These are phyloP conservation scores for Abelmoschus esculentus DNA, from an alignment of 345 rosid genomes.

Conservation along the genomic window DNA sequence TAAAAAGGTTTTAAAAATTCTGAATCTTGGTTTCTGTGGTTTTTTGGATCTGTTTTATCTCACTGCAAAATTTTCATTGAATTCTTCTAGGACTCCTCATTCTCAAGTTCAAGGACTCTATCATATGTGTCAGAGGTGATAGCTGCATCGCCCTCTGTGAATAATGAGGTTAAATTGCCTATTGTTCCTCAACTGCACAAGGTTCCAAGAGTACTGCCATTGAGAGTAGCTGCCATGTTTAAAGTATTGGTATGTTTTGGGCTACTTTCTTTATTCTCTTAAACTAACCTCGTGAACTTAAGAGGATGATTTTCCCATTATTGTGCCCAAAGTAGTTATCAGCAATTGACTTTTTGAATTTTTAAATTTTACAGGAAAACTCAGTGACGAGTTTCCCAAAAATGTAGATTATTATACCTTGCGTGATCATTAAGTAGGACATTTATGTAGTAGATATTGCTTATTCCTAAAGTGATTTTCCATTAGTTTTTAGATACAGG, in stretches of 20 bases:
- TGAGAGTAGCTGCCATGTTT: slow-evolving; percentile 85
- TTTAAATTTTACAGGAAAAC: neutral
- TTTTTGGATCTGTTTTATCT: neutral
- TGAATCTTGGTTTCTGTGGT: neutral
- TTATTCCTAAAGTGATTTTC: neutral
- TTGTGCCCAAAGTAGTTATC: neutral
- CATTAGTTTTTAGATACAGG: neutral
- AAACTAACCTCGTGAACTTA: neutral
- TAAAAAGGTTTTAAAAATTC: slow-evolving; percentile 42
- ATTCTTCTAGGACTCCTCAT: slow-evolving; percentile 46
- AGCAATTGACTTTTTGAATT: neutral
- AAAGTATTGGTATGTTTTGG: slow-evolving; percentile 68
- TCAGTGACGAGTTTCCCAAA: neutral
- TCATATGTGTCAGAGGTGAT: slow-evolving; percentile 62
- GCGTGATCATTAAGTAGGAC: neutral
- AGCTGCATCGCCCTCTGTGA: slow-evolving; percentile 46
- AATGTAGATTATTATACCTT: neutral
- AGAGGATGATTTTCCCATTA: neutral
- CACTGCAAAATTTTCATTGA: slow-evolving; percentile 1
- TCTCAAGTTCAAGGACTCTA: slow-evolving; percentile 46
- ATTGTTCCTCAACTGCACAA: slow-evolving; percentile 63
- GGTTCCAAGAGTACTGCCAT: slow-evolving; percentile 54
- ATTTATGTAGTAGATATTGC: slow-evolving; percentile 5
- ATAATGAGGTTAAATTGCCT: slow-evolving; percentile 39
- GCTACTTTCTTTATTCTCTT: neutral